phyloP scores from a whole-genome alignment of 768 basidiomycete genomes.

The Cystobasidium ongulense region DNA sequence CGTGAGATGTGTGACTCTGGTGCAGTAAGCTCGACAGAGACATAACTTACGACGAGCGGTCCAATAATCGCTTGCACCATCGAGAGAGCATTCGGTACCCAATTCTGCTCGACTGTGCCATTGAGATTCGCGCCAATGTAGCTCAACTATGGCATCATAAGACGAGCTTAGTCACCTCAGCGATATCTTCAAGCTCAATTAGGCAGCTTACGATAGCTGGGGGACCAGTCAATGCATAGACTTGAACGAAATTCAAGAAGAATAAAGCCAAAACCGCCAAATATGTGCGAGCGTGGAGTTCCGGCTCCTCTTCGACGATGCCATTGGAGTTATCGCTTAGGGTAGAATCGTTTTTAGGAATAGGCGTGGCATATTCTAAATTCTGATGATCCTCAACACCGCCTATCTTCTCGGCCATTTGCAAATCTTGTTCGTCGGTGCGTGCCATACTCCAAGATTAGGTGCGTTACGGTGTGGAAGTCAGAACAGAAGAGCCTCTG shows the following conservation, averaged over 20 bases:
- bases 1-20: not conserved
- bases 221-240: slow-evolving; percentile 8
- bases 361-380: not conserved
- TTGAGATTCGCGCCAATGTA: slow-evolving; percentile 2
- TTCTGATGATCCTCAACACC: not conserved
- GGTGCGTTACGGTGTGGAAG: no score
- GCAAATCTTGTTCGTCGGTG: not conserved
- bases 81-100: slow-evolving; percentile 10
- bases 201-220: slow-evolving; percentile 16
- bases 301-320: slow-evolving; percentile 11
- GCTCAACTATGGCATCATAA: not conserved
- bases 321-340: not conserved
- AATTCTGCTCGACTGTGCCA: not conserved
- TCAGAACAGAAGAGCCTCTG: no score
- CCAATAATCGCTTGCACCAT: slow-evolving; percentile 11
- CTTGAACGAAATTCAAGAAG: slow-evolving; percentile 12
- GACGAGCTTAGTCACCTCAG: not conserved
- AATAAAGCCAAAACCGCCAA: not conserved
- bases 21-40: not conserved
- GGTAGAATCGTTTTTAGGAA: not conserved
- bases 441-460: not conserved
- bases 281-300: not conserved
- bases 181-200: not conserved
- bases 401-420: not conserved
- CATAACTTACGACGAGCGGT: not conserved